phyloP scores from a whole-genome alignment of 2,329 filamentous ascomycete genomes.

The Trichoderma brevicompactum region DNA sequence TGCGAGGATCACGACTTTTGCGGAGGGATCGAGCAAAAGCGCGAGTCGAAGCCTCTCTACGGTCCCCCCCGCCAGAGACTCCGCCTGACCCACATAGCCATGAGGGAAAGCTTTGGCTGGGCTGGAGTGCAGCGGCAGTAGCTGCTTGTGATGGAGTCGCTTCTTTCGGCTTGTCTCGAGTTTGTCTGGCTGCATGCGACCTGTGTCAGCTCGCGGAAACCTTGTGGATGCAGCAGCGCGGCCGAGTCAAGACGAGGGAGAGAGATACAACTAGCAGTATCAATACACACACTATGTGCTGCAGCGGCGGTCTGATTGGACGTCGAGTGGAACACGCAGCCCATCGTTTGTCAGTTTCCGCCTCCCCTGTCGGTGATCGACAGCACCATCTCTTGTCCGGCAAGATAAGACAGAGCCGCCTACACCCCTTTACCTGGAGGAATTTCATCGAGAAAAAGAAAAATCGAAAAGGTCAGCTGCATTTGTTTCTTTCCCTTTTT shows the following conservation, averaged over 20 bases:
- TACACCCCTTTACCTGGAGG: neutral
- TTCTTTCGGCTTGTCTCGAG: neutral
- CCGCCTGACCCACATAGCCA: too few relatives aligned
- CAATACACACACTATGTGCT: too few relatives aligned
- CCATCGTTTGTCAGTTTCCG: neutral
- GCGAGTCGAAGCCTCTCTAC: too few relatives aligned
- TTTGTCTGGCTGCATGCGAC: conserved; percentile 5
- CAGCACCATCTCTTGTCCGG: conserved; percentile 2
- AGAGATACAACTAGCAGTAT: too few relatives aligned
- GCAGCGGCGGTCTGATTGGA: neutral
- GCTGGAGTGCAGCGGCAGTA: too few relatives aligned
- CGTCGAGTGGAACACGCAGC: neutral
- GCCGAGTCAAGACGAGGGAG: neutral
- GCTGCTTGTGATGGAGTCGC: neutral
- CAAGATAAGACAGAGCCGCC: conserved; percentile 7
- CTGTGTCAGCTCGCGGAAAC: neutral
- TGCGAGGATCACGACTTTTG: conserved; percentile 27
- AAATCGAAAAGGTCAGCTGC: conserved; percentile 6
- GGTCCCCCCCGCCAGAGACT: too few relatives aligned
- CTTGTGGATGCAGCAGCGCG: neutral
- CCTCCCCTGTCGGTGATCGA: conserved; percentile 20
- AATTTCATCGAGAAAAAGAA: neutral
- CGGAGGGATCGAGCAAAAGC: conserved; percentile 27
- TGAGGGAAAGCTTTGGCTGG: too few relatives aligned
- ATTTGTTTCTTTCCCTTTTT: neutral